These are phyloP conservation scores for Nannochloris sp. DNA, from an alignment of 139 green algal genomes.

Conservation along the genomic window DNA sequence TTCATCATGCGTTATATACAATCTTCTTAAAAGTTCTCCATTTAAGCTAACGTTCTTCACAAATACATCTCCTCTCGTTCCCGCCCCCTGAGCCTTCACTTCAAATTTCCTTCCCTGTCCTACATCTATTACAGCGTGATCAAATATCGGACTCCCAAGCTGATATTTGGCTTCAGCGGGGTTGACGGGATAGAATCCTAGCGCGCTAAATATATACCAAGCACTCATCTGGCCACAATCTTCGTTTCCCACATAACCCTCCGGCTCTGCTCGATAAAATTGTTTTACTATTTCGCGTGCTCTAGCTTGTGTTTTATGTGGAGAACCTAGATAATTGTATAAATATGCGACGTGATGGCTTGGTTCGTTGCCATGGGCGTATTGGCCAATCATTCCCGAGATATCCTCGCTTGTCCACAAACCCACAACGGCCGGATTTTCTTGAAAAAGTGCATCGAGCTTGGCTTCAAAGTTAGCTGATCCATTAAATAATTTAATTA, in stretches of 20 bases:
- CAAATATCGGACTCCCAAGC: slow-evolving; percentile 3
- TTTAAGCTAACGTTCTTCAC: not conserved
- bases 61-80: not conserved
- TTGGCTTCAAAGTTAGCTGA: not conserved
- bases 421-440: not conserved
- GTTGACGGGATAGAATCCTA: slow-evolving; percentile 8
- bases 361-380: slow-evolving; percentile 8
- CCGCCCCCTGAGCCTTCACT: not conserved
- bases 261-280: not conserved
- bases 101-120: not conserved
- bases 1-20: not conserved
- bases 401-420: not conserved
- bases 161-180: slow-evolving; percentile 1
- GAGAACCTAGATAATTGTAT: slow-evolving; percentile 1
- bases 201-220: slow-evolving; percentile 3
- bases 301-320: not conserved
- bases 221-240: slow-evolving; percentile 12
- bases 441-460: not conserved
- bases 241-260: slow-evolving; percentile 4
- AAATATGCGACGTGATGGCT: not conserved
- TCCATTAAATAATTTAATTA: not conserved
- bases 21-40: not conserved
- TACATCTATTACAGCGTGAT: not conserved
- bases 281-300: not conserved
- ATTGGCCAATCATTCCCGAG: slow-evolving; percentile 3